Evolutionary conservation across 208 protist species (phyloP).

Genomic region (Crithidia expoeki): DNA sequence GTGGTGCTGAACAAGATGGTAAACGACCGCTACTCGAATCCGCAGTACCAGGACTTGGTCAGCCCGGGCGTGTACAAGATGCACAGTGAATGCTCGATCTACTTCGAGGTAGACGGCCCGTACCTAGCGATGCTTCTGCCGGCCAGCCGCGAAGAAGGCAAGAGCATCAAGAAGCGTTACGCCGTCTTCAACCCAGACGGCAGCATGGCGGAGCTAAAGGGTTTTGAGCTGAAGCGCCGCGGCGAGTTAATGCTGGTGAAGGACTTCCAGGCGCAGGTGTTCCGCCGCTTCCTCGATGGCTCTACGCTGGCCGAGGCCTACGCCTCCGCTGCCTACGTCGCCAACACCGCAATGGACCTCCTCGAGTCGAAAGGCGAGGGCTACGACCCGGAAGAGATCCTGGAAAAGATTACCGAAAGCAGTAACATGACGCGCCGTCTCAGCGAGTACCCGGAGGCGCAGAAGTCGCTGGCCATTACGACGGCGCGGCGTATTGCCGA

Average conservation of each 20-base stretch:
- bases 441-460: conserved; percentile 96
- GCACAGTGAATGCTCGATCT: conserved; percentile 97
- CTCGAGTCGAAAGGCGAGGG: conserved; percentile 90
- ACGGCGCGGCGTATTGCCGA: conserved; percentile 97
- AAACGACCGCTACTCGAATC: conserved; percentile 97
- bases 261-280: conserved; percentile 98
- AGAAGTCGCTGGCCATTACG: conserved; percentile 99
- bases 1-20: conserved; percentile 99
- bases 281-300: conserved; percentile 97
- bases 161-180: conserved; percentile 99
- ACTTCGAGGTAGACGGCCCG: conserved; percentile 99
- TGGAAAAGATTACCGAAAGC: conserved; percentile 98
- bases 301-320: conserved; percentile 96
- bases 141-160: conserved; percentile 98
- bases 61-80: conserved; percentile 71
- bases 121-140: conserved; percentile 99
- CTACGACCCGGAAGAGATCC: conserved; percentile 95
- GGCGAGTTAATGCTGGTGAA: conserved; percentile 99
- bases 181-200: conserved; percentile 99
- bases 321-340: conserved; percentile 94
- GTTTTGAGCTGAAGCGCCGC: conserved; percentile 99
- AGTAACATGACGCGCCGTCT: conserved; percentile 96
- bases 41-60: conserved; percentile 97
- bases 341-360: conserved; percentile 98
- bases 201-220: conserved; percentile 99